A percentile compares a stretch with the other conserved stretches of the same genome.
These are phyloP conservation scores for Hortiboletus campestris DNA, from an alignment of 768 basidiomycete species.

Conservation along the genomic window DNA sequence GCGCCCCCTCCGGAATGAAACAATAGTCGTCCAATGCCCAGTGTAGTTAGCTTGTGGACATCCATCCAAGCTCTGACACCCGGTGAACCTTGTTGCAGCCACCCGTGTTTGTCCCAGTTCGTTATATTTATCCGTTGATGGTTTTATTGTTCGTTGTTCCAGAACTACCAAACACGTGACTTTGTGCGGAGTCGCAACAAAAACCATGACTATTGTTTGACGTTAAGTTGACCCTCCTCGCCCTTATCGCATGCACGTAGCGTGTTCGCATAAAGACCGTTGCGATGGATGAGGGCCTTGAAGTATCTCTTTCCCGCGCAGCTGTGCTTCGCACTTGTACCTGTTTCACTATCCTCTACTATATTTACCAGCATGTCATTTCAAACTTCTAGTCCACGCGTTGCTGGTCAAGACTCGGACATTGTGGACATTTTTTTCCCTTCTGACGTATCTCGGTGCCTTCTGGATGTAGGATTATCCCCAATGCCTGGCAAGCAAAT, in stretches of 20 bases:
- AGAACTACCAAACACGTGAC: slow-evolving; percentile 22
- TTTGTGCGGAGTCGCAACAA: not conserved
- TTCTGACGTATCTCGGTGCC: slow-evolving; percentile 2
- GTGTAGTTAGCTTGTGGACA: slow-evolving; percentile 8
- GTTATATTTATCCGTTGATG: slow-evolving; percentile 1
- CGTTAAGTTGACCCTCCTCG: slow-evolving; percentile 8
- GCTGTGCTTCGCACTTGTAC: slow-evolving; percentile 28
- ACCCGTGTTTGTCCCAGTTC: not conserved
- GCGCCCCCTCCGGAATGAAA: slow-evolving; percentile 1
- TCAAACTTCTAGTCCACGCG: slow-evolving; percentile 15
- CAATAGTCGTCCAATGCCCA: slow-evolving; percentile 7
- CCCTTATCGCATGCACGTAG: slow-evolving; percentile 4
- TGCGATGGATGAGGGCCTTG: not conserved
- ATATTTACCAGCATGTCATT: slow-evolving; percentile 20
- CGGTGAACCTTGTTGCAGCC: slow-evolving; percentile 15
- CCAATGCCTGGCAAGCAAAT: slow-evolving; percentile 14
- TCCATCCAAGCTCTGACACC: not conserved
- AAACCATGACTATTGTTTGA: slow-evolving; percentile 33
- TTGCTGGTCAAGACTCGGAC: slow-evolving; percentile 31
- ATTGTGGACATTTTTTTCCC: slow-evolving; percentile 11
- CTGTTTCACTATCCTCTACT: slow-evolving; percentile 6
- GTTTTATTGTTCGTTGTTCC: slow-evolving; percentile 26
- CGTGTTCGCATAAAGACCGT: slow-evolving; percentile 19
- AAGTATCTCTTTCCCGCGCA: slow-evolving; percentile 16
- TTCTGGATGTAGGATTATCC: slow-evolving; percentile 6